A percentile compares a stretch with the other conserved stretches of the same genome.
These are phyloP conservation scores for Fusarium tjaetaba DNA, from an alignment of 2,329 filamentous ascomycete species.

Conservation along the genomic window DNA sequence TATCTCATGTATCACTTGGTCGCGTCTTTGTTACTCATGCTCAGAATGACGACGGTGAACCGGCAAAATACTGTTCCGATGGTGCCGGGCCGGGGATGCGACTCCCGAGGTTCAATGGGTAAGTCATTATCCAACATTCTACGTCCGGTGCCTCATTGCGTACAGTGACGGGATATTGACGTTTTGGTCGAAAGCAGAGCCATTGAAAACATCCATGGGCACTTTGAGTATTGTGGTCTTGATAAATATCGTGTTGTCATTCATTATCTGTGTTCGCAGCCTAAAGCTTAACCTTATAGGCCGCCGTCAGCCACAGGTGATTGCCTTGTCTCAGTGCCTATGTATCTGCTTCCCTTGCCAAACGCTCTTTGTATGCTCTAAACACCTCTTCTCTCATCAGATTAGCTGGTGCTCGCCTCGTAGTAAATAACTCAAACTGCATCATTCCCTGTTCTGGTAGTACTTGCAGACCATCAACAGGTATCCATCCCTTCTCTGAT, in stretches of 20 bases:
- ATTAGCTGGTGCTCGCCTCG: background rate
- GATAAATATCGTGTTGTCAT: background rate
- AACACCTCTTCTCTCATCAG: background rate
- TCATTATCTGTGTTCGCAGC: too few relatives aligned
- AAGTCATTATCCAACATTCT: background rate
- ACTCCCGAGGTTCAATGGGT: background rate
- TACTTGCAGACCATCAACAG: constrained; percentile 8
- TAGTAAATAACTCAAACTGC: constrained; percentile 17
- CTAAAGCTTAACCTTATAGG: too few relatives aligned
- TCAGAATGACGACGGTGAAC: background rate
- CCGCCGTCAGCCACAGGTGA: too few relatives aligned
- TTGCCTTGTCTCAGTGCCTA: background rate
- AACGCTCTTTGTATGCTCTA: background rate
- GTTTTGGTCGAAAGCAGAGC: accelerated
- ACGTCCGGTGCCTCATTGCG: accelerated
- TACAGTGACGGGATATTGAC: accelerated
- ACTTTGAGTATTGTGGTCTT: too few relatives aligned
- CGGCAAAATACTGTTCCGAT: constrained; percentile 18
- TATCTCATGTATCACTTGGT: too few relatives aligned
- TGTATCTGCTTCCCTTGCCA: too few relatives aligned
- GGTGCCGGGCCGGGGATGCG: background rate
- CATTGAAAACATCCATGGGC: too few relatives aligned
- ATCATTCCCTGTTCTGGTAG: constrained; percentile 19
- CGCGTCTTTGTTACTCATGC: accelerated
- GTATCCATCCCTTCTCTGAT: constrained; percentile 1